Conservation (phyloP, 2,329 filamentous ascomycete genomes). For the Aspergillus aculeatus region DNA sequence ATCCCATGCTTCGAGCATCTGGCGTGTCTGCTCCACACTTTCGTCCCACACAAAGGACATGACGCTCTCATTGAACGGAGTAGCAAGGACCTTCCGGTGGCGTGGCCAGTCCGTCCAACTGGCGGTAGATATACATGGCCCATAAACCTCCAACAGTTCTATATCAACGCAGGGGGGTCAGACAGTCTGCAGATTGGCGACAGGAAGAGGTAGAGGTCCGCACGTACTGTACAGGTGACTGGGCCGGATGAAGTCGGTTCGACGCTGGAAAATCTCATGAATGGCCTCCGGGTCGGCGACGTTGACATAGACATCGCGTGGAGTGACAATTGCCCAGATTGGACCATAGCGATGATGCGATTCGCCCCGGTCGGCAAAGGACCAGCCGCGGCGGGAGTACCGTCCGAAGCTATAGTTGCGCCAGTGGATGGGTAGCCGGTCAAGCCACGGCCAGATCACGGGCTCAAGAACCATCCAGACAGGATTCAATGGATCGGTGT, state of each 20-base stretch:
- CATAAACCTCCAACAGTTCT: constrained; percentile 8
- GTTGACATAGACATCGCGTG: constrained; percentile 2
- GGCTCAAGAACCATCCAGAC: constrained; percentile 1
- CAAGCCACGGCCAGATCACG: constrained; percentile 2
- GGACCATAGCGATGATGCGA: constrained; percentile 2
- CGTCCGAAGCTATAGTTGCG: constrained; percentile 2
- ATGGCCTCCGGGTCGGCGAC: constrained; percentile 1
- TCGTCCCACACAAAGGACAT: constrained; percentile 8
- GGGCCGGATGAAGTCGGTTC: constrained; percentile 5
- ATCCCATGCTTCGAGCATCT: constrained; percentile 2
- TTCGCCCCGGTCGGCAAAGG: constrained; percentile 3
- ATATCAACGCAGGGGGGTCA: neutral
- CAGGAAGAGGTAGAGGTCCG: neutral
- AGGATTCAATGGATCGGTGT: constrained; percentile 1
- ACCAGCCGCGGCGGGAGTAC: constrained; percentile 6
- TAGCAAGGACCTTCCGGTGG: constrained; percentile 4
- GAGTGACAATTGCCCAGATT: constrained; percentile 6
- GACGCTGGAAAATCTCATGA: constrained; percentile 1
- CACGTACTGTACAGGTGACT: constrained; percentile 3
- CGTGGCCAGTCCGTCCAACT: constrained; percentile 4
- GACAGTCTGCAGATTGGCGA: neutral
- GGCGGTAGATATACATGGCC: constrained; percentile 6
- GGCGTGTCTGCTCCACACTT: neutral
- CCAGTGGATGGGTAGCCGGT: constrained; percentile 5
- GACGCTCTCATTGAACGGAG: constrained; percentile 4